A percentile compares a stretch with the other conserved stretches of the same genome.
phyloP scores from a whole-genome alignment of 2,329 filamentous ascomycete genomes.

The Sclerotinia nivalis region DNA sequence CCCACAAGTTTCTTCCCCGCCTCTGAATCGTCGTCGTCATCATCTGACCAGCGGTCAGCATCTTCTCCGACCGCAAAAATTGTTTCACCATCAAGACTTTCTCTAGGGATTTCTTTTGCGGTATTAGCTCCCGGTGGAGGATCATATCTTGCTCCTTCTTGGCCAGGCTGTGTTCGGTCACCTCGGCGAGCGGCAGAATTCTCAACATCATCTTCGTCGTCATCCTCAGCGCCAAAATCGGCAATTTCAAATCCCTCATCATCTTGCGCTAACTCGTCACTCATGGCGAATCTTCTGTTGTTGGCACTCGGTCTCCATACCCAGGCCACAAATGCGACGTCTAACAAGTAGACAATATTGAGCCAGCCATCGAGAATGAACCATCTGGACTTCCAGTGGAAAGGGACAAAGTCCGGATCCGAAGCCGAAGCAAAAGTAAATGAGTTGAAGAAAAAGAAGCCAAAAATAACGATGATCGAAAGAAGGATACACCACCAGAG shows the following conservation, averaged over 20 bases:
- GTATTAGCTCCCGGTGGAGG: constrained; percentile 36
- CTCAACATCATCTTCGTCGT: constrained; percentile 59
- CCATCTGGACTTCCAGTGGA: constrained; percentile 97
- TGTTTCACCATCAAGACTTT: constrained; percentile 82
- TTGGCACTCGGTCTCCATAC: constrained; percentile 96
- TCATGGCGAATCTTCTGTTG: constrained; percentile 97
- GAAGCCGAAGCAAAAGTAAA: constrained; percentile 86
- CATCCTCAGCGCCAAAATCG: constrained; percentile 73
- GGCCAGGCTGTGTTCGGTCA: constrained; percentile 46
- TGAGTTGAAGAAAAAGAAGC: constrained; percentile 98
- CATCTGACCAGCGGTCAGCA: constrained; percentile 77
- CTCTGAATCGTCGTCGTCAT: constrained; percentile 64
- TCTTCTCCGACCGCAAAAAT: constrained; percentile 94
- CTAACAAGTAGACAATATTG: constrained; percentile 92
- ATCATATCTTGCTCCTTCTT: constrained; percentile 42
- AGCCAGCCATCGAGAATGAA: constrained; percentile 97
- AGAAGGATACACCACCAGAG: constrained; percentile 96
- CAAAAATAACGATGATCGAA: constrained; percentile 94
- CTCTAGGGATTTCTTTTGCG: constrained; percentile 47
- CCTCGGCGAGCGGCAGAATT: constrained; percentile 47
- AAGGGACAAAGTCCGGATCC: constrained; percentile 87
- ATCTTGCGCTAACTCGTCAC: constrained; percentile 97
- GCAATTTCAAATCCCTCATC: constrained; percentile 98
- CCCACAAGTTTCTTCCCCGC: constrained; percentile 50
- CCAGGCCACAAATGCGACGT: constrained; percentile 91